These are phyloP conservation scores for Lactarius vividus DNA, from an alignment of 768 basidiomycete species.

Conservation along the genomic window DNA sequence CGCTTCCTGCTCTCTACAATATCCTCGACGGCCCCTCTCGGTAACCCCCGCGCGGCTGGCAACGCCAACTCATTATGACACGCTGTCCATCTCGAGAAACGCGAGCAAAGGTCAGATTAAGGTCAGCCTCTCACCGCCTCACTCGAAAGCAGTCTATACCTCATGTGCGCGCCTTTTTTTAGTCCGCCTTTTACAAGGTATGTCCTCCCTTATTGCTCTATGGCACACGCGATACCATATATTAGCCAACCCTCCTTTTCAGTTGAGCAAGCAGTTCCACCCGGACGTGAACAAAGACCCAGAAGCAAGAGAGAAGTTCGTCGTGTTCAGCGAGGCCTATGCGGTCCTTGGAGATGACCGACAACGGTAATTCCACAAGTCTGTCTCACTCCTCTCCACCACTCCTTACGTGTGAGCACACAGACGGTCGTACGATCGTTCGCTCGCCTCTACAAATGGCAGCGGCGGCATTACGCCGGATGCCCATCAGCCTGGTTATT, in stretches of 20 bases:
- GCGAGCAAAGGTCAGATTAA: slow-evolving; percentile 40
- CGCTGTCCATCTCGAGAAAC: slow-evolving; percentile 36
- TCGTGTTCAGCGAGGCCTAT: slow-evolving; percentile 48
- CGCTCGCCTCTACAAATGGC: slow-evolving; percentile 18
- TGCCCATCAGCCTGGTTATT: slow-evolving; percentile 11
- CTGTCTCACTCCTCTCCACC: neutral
- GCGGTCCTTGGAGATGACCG: slow-evolving; percentile 45
- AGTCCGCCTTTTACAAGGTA: slow-evolving; percentile 42
- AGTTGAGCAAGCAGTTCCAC: slow-evolving; percentile 51
- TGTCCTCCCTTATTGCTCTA: neutral
- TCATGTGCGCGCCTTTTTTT: neutral
- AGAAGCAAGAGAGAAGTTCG: slow-evolving; percentile 41
- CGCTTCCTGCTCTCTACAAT: neutral
- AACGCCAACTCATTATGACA: slow-evolving; percentile 36
- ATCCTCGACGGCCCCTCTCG: slow-evolving; percentile 16
- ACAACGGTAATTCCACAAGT: slow-evolving; percentile 37
- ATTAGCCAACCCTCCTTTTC: neutral
- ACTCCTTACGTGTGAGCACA: neutral
- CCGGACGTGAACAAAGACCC: slow-evolving; percentile 44
- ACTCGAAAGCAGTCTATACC: too few relatives aligned
- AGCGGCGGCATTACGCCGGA: neutral
- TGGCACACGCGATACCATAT: too few relatives aligned
- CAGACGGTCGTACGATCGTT: slow-evolving; percentile 39
- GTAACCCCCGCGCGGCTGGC: neutral
- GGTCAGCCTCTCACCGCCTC: slow-evolving; percentile 24